Base-by-base conservation (phyloP, 306 rosid genomes). In the Prunus dulcis region DNA sequence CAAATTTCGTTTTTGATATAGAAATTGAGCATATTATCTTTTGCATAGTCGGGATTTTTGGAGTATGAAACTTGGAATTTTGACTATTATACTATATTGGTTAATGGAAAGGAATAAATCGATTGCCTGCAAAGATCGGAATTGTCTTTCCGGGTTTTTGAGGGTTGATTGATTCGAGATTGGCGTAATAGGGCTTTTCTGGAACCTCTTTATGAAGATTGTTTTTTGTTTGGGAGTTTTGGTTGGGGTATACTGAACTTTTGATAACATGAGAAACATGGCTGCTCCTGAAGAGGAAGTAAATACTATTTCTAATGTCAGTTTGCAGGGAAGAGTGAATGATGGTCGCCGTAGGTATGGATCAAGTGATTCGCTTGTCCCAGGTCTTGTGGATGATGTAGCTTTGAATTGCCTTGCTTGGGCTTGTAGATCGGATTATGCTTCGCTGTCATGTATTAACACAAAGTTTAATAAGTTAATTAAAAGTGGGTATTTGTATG, bases 361-460 rank as follows among this genome's bases (percentile, higher is more conserved):
- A 80, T 85, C 93, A 75, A 89, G 80, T 82, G 96, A 91, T 80
- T 90, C 92, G 3, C 88, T 95, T 79, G 79, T 92, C 80, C 95
- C 97, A 3, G 97, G 97, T 76, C 89, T 95, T 47, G 75, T 90
- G 68, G 98, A 90, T 18, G 97, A 95, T 83, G 96, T 87, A n/a
- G 89, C 96, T 0, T 58, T 92, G 60, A 81, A 90, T 79, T 92
- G 96, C 84, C 88, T 95, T 45, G 93, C 97, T 60, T 84, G 88
- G 89, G 85, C 87, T 67, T 68, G 87, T 80, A 83, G 92, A 85
- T 90, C 89, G 1, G 91, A 89, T 78, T 88, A 92, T 52, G 84
- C 90, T 57, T 84, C 86, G 0, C 73, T 92, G 4, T 83, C 97
- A 0, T 90, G 96, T 78, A 77, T 89, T 74, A 95, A 89, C 76